Evolutionary conservation across 345 rosid genomes (phyloP).

Genomic region (Eucalyptus tenuipes): DNA sequence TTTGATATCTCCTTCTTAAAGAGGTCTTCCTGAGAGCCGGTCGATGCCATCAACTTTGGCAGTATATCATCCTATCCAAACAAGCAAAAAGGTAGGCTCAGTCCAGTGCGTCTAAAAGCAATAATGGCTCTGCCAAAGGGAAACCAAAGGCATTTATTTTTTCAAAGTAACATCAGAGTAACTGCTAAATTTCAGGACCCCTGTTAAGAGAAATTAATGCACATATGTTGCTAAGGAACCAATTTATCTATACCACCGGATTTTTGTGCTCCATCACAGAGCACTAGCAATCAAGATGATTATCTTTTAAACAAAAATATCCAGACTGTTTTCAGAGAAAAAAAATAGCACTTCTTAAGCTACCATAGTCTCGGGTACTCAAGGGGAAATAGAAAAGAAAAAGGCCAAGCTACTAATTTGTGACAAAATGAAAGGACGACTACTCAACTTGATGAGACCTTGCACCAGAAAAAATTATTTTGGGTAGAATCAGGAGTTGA

Average conservation of each 20-base stretch:
- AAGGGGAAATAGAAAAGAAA: not conserved
- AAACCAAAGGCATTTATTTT: not conserved
- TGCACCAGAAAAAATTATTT: not conserved
- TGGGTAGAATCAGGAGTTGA: not conserved
- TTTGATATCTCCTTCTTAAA: conserved; percentile 90
- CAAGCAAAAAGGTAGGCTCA: not conserved
- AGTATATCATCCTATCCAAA: conserved; percentile 80
- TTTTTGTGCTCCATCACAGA: not conserved
- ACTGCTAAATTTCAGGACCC: not conserved
- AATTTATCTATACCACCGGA: not conserved
- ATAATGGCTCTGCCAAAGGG: not conserved
- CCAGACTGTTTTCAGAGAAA: not conserved
- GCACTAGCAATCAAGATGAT: not conserved
- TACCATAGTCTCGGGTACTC: not conserved
- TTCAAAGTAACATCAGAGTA: not conserved
- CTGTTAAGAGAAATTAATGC: not conserved
- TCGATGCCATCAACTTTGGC: conserved; percentile 86
- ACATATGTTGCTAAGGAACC: not conserved
- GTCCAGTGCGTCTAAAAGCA: not conserved
- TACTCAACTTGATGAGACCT: not conserved
- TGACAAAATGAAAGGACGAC: not conserved
- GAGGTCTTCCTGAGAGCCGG: conserved; percentile 90
- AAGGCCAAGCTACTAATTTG: not conserved
- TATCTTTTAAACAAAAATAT: not conserved
- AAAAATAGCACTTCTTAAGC: not conserved